These are phyloP conservation scores for Alternaria atra DNA, from an alignment of 2,329 filamentous ascomycete genomes.

Conservation along the genomic window DNA sequence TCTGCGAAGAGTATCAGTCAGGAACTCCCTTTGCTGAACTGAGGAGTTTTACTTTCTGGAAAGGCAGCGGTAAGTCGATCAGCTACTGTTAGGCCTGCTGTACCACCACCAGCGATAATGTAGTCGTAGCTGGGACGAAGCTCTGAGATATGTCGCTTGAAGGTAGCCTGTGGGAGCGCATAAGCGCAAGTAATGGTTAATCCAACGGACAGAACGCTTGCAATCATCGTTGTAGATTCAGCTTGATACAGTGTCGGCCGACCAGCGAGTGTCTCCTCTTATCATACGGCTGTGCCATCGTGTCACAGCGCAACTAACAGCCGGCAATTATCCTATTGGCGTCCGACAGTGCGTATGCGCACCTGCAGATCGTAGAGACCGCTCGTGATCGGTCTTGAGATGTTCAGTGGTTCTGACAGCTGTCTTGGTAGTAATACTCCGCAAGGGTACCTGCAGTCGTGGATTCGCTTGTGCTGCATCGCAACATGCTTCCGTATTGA, in stretches of 20 bases:
- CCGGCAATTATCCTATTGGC: background rate
- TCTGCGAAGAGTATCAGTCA: background rate
- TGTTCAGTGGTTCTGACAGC: background rate
- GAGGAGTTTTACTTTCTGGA: background rate
- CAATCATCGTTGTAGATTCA: background rate
- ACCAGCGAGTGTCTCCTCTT: background rate
- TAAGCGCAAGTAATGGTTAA: background rate
- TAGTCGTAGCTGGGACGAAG: conserved; percentile 21
- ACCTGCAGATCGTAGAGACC: background rate
- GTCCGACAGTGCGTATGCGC: background rate
- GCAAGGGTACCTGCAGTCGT: background rate
- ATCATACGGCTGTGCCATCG: background rate
- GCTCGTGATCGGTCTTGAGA: background rate
- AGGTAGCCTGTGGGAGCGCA: background rate
- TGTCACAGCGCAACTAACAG: background rate
- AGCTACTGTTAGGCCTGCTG: conserved; percentile 25
- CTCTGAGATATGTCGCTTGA: conserved; percentile 6
- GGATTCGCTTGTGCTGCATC: background rate
- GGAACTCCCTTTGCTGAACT: too few species aligned
- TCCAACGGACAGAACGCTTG: background rate
- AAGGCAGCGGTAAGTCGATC: conserved; percentile 23
- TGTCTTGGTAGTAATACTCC: background rate
- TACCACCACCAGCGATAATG: conserved; percentile 27
- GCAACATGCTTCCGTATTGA: background rate
- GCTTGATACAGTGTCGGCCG: background rate